These are phyloP conservation scores for Neurospora sp. DNA, from an alignment of 495 filamentous ascomycete species.

Conservation along the genomic window DNA sequence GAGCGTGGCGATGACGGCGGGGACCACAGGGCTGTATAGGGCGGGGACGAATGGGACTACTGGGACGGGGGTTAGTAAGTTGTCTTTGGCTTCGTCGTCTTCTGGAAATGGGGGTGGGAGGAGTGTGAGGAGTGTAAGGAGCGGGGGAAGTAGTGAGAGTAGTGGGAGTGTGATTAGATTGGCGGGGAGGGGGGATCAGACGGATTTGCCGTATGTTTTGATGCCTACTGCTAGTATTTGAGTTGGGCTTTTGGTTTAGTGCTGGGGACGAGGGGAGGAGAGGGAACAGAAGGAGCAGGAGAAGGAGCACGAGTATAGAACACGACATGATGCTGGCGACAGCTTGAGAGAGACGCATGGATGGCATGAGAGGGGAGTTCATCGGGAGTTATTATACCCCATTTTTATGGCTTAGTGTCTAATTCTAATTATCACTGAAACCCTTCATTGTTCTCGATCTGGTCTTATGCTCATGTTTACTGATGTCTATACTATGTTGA, in stretches of 20 bases:
- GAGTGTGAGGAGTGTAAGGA: background rate
- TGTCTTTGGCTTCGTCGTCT: background rate
- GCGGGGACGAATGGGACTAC: background rate
- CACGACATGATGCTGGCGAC: background rate
- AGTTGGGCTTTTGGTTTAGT: background rate
- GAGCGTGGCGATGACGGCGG: constrained; percentile 19
- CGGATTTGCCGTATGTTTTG: constrained; percentile 35
- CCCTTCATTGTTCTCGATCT: too few species aligned
- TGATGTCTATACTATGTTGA: too few species aligned
- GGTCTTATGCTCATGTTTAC: too few species aligned
- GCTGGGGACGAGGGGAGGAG: background rate
- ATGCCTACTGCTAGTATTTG: constrained; percentile 7
- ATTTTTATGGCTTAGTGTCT: background rate
- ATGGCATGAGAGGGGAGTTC: background rate
- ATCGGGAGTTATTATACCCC: background rate
- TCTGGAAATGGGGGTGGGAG: constrained; percentile 12
- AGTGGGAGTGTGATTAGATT: constrained; percentile 31
- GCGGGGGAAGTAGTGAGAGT: background rate
- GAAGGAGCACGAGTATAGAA: background rate
- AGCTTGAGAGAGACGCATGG: background rate
- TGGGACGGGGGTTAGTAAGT: background rate
- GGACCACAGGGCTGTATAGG: background rate
- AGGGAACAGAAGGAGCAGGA: background rate
- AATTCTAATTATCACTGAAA: background rate
- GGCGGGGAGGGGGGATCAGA: constrained; percentile 23